A percentile compares a stretch with the other conserved stretches of the same genome.
Conservation (phyloP, 2,329 filamentous ascomycete species). For the Grosmannia penicillata region DNA sequence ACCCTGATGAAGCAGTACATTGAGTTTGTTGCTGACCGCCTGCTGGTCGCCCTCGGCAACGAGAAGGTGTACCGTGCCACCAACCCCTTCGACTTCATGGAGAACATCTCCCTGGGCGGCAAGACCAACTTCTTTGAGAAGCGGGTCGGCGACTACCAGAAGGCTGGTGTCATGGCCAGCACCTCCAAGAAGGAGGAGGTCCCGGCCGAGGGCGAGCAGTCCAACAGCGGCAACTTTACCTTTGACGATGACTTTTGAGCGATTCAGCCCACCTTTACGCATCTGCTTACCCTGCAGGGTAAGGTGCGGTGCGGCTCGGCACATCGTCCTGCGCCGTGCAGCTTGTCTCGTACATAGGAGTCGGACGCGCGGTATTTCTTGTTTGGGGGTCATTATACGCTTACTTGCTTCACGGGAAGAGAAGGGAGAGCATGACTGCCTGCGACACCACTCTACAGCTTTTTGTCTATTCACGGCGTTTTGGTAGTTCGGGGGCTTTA, state of each 20-base stretch:
- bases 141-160: constrained; percentile 98
- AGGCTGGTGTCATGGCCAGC: constrained; percentile 95
- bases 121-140: constrained; percentile 99
- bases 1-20: constrained; percentile 99
- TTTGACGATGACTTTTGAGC: constrained; percentile 96
- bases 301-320: no score
- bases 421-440: neutral
- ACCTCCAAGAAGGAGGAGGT: constrained; percentile 46
- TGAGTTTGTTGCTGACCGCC: constrained; percentile 94
- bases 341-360: neutral
- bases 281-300: no score
- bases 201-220: constrained; percentile 27
- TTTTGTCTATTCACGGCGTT: constrained; percentile 7
- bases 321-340: no score
- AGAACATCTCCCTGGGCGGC: constrained; percentile 95
- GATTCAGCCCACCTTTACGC: constrained; percentile 8
- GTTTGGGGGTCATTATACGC: constrained; percentile 1
- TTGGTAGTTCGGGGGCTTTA: constrained; percentile 2
- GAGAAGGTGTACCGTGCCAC: constrained; percentile 81
- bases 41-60: constrained; percentile 85
- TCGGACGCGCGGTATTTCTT: no score
- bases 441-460: constrained; percentile 7
- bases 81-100: constrained; percentile 99
- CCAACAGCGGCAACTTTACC: constrained; percentile 64
- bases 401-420: neutral